These are phyloP conservation scores for Austroboletus rostrupii DNA, from an alignment of 1,284 basidiomycete species.

Conservation along the genomic window DNA sequence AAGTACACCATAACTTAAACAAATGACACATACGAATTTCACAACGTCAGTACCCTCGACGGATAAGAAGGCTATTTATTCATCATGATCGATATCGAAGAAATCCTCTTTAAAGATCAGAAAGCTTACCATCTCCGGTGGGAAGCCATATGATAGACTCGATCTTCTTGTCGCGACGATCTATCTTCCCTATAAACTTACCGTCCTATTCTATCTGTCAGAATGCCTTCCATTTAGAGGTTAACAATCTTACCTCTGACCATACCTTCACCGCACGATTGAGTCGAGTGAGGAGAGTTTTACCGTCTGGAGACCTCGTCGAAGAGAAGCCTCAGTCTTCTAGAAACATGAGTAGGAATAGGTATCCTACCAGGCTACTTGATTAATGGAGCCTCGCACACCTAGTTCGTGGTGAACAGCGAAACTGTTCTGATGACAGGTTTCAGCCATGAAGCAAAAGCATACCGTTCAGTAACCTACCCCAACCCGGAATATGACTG, in stretches of 20 bases:
- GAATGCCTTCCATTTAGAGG: conserved; percentile 3
- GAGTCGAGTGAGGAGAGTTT: conserved; percentile 61
- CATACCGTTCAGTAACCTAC: conserved; percentile 35
- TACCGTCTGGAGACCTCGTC: conserved; percentile 64
- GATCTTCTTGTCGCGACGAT: conserved; percentile 53
- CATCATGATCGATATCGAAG: conserved; percentile 11
- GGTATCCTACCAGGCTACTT: conserved; percentile 64
- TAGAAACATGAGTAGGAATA: conserved; percentile 1
- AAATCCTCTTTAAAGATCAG: conserved; percentile 7
- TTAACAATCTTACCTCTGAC: conserved; percentile 52
- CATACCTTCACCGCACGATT: conserved; percentile 72
- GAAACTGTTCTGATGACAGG: conserved; percentile 46
- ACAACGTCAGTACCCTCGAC: conserved; percentile 51
- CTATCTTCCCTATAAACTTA: conserved; percentile 68
- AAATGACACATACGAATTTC: conserved; percentile 38
- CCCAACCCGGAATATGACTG: conserved; percentile 67
- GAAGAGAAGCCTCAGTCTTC: conserved; percentile 5
- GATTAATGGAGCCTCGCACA: conserved; percentile 70
- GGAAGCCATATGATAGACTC: conserved; percentile 75
- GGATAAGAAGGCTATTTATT: conserved; percentile 47
- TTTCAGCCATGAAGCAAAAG: conserved; percentile 14
- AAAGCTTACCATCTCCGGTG: conserved; percentile 50
- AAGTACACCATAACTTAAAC: conserved; percentile 4
- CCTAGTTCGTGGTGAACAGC: conserved; percentile 63
- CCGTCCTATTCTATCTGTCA: conserved; percentile 49